phyloP scores from a whole-genome alignment of 2,329 filamentous ascomycete genomes.

The Didymella keratinophila region DNA sequence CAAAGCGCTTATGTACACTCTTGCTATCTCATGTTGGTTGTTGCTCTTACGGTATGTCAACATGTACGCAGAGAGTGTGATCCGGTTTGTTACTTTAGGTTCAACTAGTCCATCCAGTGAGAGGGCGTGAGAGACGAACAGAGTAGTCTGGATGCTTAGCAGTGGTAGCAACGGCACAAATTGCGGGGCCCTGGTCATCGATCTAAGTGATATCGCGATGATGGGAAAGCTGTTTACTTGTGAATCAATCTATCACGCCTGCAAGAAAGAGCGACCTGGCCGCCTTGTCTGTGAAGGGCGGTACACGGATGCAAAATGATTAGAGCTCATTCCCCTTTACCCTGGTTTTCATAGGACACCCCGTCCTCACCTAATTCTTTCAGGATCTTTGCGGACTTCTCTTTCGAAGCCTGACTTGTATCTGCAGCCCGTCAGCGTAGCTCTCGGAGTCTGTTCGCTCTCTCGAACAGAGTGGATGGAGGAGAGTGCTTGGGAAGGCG shows the following conservation, averaged over 20 bases:
- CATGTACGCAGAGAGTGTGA: background rate
- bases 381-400: conserved; percentile 4
- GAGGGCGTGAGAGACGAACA: background rate
- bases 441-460: no score
- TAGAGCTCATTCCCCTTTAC: conserved; percentile 11
- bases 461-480: no score
- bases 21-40: background rate
- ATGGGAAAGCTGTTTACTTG: background rate
- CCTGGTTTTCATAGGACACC: conserved; percentile 6
- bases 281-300: background rate
- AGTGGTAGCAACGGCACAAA: background rate
- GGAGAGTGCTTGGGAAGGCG: background rate
- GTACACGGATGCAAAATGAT: no score
- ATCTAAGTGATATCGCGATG: background rate
- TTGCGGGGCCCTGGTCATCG: background rate
- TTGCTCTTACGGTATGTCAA: background rate
- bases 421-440: conserved; percentile 12
- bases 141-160: conserved; percentile 3
- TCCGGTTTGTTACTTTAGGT: background rate
- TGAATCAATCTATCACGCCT: background rate
- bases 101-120: background rate
- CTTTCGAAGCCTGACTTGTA: conserved; percentile 21
- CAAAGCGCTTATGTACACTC: background rate
- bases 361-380: conserved; percentile 7
- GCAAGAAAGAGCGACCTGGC: no score